phyloP scores from a whole-genome alignment of 306 rosid species.

The Bauhinia variegata region DNA sequence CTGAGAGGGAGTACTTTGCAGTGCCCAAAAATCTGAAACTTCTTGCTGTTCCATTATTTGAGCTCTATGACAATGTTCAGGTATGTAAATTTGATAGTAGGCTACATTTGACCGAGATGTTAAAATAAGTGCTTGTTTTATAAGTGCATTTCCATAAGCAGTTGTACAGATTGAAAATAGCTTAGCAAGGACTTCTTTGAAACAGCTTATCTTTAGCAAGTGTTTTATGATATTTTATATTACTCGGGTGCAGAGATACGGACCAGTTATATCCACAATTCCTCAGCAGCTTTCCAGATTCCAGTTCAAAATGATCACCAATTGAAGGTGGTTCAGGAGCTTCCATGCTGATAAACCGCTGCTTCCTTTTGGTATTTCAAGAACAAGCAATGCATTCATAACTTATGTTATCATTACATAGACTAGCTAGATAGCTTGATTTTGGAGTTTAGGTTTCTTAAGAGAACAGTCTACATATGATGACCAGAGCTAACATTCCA shows the following conservation, averaged over 20 bases:
- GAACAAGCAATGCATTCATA: slow-evolving; percentile 29
- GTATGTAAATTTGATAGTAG: slow-evolving; percentile 40
- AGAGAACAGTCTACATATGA: slow-evolving; percentile 2
- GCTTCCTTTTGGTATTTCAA: no score
- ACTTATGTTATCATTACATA: slow-evolving; percentile 34
- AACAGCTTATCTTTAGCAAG: no score
- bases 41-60: slow-evolving; percentile 97
- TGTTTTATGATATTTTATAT: slow-evolving; percentile 16
- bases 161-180: no score
- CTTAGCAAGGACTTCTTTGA: no score
- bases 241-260: slow-evolving; percentile 77
- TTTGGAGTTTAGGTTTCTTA: slow-evolving; percentile 26
- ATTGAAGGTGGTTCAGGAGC: slow-evolving; percentile 53
- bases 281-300: slow-evolving; percentile 99
- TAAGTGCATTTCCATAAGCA: no score
- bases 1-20: slow-evolving; percentile 96
- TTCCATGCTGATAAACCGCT: no score
- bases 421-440: slow-evolving; percentile 37
- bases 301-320: slow-evolving; percentile 96
- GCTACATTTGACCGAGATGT: no score
- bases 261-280: slow-evolving; percentile 95
- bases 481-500: not conserved
- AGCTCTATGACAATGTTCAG: slow-evolving; percentile 99
- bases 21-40: slow-evolving; percentile 96
- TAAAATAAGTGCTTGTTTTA: no score